Percentiles rank a stretch among this genome's conserved stretches.
Evolutionary conservation across 2,329 filamentous ascomycete species (phyloP).

Genomic region (Teratosphaeria destructans): DNA sequence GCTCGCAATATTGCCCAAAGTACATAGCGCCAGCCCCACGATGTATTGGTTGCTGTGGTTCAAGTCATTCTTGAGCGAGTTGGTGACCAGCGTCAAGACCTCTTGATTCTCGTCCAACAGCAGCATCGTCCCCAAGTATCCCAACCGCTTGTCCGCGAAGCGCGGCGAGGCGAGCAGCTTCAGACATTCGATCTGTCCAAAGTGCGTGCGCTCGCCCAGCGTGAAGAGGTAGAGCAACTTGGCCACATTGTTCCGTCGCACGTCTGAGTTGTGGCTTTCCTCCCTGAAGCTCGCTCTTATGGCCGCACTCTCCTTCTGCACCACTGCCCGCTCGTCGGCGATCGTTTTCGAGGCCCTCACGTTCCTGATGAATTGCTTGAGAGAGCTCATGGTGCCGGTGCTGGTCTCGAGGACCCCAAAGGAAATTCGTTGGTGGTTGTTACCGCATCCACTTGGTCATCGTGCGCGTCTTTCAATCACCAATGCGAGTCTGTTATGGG

Average conservation of each 20-base stretch:
- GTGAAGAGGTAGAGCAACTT: constrained; percentile 98
- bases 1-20: constrained; percentile 93
- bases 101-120: constrained; percentile 97
- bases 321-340: constrained; percentile 93
- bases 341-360: constrained; percentile 98
- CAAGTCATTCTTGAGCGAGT: constrained; percentile 87
- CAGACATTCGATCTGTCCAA: constrained; percentile 97
- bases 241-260: constrained; percentile 95
- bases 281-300: constrained; percentile 97
- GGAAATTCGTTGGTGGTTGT: not conserved
- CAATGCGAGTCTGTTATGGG: not conserved
- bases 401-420: constrained; percentile 4
- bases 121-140: constrained; percentile 92
- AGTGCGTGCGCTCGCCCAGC: constrained; percentile 91
- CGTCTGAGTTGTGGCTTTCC: constrained; percentile 83
- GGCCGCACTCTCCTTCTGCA: constrained; percentile 96
- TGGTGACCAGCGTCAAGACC: constrained; percentile 91
- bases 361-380: constrained; percentile 97
- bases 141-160: constrained; percentile 93
- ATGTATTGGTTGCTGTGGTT: constrained; percentile 98
- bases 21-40: constrained; percentile 89
- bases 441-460: not conserved
- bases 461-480: not conserved
- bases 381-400: constrained; percentile 4
- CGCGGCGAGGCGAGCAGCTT: constrained; percentile 93